A percentile compares a stretch with the other conserved stretches of the same genome.
Conservation (phyloP, 2,329 filamentous ascomycete species). For the Eutypa lata region DNA sequence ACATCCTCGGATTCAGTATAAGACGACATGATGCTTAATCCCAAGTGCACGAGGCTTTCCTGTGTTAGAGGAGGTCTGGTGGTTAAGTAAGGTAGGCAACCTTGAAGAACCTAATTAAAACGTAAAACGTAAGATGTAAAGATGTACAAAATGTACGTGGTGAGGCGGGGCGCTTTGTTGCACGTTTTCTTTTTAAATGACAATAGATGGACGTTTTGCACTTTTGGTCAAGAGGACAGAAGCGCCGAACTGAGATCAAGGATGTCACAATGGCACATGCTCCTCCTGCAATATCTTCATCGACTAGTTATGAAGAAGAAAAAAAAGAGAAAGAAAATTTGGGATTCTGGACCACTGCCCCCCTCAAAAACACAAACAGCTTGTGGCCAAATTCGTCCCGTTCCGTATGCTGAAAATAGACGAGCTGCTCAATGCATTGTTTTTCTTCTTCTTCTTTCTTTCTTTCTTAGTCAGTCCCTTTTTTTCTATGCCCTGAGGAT, state of each 20-base stretch:
- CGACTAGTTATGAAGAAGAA: constrained; percentile 1
- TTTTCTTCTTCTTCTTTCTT: too few species aligned
- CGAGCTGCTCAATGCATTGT: background rate
- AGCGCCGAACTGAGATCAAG: constrained; percentile 4
- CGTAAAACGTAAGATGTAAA: background rate
- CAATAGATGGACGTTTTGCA: constrained; percentile 3
- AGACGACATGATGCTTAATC: constrained; percentile 40
- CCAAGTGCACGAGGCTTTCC: constrained; percentile 9
- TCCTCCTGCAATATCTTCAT: constrained; percentile 24
- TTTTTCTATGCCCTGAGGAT: background rate
- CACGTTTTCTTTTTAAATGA: background rate
- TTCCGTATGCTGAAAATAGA: background rate
- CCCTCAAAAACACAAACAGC: constrained; percentile 8
- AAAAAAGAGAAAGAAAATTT: constrained; percentile 21
- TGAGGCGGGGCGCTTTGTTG: background rate
- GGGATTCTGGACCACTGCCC: constrained; percentile 18
- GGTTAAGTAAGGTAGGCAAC: too few species aligned
- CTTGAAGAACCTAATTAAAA: too few species aligned
- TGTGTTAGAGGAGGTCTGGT: background rate
- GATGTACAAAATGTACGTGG: background rate
- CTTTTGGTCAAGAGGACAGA: constrained; percentile 9
- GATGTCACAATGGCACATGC: constrained; percentile 22
- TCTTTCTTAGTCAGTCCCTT: background rate
- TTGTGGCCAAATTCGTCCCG: background rate
- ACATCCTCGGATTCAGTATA: constrained; percentile 71